Base-by-base conservation (phyloP, 306 rosid genomes). In the Senna siamea region DNA sequence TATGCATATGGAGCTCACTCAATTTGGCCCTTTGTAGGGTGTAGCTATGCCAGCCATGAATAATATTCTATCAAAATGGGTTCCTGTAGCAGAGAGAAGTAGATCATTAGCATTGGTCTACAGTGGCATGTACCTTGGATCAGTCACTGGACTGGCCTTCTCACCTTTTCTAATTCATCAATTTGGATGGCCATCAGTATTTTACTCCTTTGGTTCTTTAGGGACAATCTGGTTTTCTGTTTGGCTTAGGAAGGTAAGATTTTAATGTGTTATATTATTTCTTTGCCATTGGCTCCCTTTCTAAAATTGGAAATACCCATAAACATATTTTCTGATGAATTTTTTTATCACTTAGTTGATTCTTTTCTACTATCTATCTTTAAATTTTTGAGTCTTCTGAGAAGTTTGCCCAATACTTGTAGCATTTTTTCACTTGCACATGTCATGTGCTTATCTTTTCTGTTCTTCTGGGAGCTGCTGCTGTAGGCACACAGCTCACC, bases 41-140 rank as follows among this genome's bases (percentile, higher is more conserved):
- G 99, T 95, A 75, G 99, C 99, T 41, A 95, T 95, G 99, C 99
- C 98, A 30, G 99, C 99, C 62, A 95, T 95, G 99, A 95, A 95
- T 73, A 95, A 95, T 70, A 90, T 95, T 72, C 89, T 95, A 67
- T 92, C 99, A 28, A 95, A 88, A 78, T 95, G 99, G 99, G 84
- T 95, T 80, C 99, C 99, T 7, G 98, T 95, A 75, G 83, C 99
- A 52, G 99, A 95, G 85, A 85, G 99, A 80, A 95, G 99, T 69
- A 84, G 99, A 75, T 92, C 98, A 19, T 85, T 94, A 69, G 95
- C 99, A 1, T 80, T 95, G 48, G 99, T 95, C 53, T 95, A 95
- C 86, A 95, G 99, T 74, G 99, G 99, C 70, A 95, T 95, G 99
- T 95, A 95, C 87, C 92, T 95, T 69, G 99, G 99, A 68, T 95